Percentiles rank a stretch among this genome's conserved stretches.
These are phyloP conservation scores for Gastrolobium villosum DNA, from an alignment of 306 rosid species.

Conservation along the genomic window DNA sequence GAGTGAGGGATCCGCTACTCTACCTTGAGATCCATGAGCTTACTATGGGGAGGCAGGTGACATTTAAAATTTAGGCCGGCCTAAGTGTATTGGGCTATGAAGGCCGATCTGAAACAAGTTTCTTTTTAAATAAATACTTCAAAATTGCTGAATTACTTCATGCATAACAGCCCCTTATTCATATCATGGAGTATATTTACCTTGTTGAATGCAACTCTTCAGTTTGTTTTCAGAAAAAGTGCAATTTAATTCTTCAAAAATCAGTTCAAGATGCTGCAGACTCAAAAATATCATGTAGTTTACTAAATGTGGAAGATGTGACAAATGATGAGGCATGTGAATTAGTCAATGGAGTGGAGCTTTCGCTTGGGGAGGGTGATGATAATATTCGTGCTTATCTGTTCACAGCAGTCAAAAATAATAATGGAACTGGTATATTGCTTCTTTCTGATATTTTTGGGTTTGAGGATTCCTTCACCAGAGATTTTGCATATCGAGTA, in stretches of 20 bases:
- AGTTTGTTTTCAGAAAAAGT: slow-evolving; percentile 67
- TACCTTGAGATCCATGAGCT: no score
- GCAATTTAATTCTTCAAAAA: slow-evolving; percentile 52
- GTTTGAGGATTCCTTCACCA: slow-evolving; percentile 73
- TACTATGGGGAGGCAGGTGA: no score
- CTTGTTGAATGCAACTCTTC: slow-evolving; percentile 59
- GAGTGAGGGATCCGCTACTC: no score
- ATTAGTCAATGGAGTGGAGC: slow-evolving; percentile 76
- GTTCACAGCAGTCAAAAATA: slow-evolving; percentile 83
- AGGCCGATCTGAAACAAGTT: not conserved
- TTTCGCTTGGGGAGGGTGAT: slow-evolving; percentile 69
- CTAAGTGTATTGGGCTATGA: no score
- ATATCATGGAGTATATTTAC: not conserved
- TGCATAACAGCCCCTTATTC: not conserved
- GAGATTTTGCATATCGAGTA: slow-evolving; percentile 83
- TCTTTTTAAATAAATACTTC: not conserved
- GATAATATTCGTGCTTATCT: slow-evolving; percentile 69
- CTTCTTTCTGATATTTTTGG: slow-evolving; percentile 81
- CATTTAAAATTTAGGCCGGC: no score
- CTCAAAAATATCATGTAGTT: slow-evolving; percentile 57
- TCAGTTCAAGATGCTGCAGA: slow-evolving; percentile 38
- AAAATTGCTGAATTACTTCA: not conserved
- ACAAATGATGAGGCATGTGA: slow-evolving; percentile 76
- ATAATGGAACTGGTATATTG: slow-evolving; percentile 77
- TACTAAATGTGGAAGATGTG: slow-evolving; percentile 58